phyloP scores from a whole-genome alignment of 129 eudicot genomes.

The Flaveria sonorensis region DNA sequence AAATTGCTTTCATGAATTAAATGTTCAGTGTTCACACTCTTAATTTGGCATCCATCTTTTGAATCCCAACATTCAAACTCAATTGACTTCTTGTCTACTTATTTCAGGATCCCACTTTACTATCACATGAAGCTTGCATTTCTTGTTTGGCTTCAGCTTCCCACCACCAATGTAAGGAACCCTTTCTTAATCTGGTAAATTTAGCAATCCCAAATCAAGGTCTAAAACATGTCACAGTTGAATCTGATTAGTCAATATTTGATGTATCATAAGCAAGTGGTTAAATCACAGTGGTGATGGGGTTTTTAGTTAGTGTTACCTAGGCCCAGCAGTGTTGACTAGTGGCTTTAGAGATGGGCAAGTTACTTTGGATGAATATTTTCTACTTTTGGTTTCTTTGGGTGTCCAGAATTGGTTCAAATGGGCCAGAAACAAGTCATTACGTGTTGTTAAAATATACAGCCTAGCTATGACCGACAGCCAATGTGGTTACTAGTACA shows the following conservation, averaged over 20 bases:
- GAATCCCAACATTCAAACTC: not conserved
- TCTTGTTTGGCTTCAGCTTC: conserved; percentile 95
- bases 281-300: not conserved
- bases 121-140: conserved; percentile 91
- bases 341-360: not conserved
- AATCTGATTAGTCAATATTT: conserved; percentile 7
- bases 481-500: too few species aligned
- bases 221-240: not conserved
- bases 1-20: conserved; percentile 12
- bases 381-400: too few species aligned
- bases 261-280: conserved; percentile 7
- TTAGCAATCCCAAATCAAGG: conserved; percentile 16
- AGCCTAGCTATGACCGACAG: too few species aligned
- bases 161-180: conserved; percentile 65
- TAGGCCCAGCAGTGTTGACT: not conserved
- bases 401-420: too few species aligned
- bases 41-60: conserved; percentile 2
- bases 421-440: too few species aligned
- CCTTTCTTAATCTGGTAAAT: not conserved
- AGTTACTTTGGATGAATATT: too few species aligned
- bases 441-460: too few species aligned
- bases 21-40: not conserved
- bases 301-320: conserved; percentile 2
- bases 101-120: conserved; percentile 77
- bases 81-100: conserved; percentile 24